phyloP scores from a whole-genome alignment of 164 flowering plant species.

The Pachysandra terminalis region DNA sequence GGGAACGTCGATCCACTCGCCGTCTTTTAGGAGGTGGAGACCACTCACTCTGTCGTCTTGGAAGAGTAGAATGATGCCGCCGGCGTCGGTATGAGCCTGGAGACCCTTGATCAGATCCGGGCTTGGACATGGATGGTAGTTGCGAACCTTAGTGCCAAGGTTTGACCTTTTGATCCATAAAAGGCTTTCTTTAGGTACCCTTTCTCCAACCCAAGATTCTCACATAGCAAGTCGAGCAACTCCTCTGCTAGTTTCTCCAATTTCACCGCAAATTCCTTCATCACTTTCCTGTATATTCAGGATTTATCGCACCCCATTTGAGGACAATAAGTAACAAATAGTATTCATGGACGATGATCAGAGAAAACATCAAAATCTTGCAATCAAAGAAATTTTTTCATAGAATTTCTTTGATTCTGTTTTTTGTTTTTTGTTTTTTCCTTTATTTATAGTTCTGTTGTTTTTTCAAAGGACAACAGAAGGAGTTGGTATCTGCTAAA shows the following conservation, averaged over 20 bases:
- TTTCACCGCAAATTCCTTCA: slow-evolving; percentile 71
- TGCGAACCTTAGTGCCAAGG: slow-evolving; percentile 90
- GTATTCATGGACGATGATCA: too few relatives aligned
- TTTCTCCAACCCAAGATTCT: slow-evolving; percentile 79
- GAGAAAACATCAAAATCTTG: too few relatives aligned
- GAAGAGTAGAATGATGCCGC: slow-evolving; percentile 83
- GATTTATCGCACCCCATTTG: too few relatives aligned
- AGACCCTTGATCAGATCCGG: slow-evolving; percentile 91
- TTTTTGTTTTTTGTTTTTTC: too few relatives aligned
- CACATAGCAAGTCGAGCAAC: slow-evolving; percentile 70
- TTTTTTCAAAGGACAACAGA: too few relatives aligned
- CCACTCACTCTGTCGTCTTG: slow-evolving; percentile 87
- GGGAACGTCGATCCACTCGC: slow-evolving; percentile 88
- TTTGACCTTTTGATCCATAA: slow-evolving; percentile 71
- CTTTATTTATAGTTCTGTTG: too few relatives aligned
- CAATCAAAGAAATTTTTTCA: too few relatives aligned
- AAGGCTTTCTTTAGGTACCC: slow-evolving; percentile 80
- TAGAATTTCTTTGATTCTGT: too few relatives aligned
- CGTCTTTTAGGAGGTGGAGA: slow-evolving; percentile 89
- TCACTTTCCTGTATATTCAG: slow-evolving; percentile 58
- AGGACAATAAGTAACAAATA: too few relatives aligned
- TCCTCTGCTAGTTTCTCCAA: slow-evolving; percentile 76
- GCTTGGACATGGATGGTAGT: slow-evolving; percentile 86
- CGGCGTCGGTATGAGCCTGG: slow-evolving; percentile 93
- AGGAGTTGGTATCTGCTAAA: too few relatives aligned